Conservation (phyloP, 495 filamentous ascomycete species). For the Sabuloglossum arenarium region DNA sequence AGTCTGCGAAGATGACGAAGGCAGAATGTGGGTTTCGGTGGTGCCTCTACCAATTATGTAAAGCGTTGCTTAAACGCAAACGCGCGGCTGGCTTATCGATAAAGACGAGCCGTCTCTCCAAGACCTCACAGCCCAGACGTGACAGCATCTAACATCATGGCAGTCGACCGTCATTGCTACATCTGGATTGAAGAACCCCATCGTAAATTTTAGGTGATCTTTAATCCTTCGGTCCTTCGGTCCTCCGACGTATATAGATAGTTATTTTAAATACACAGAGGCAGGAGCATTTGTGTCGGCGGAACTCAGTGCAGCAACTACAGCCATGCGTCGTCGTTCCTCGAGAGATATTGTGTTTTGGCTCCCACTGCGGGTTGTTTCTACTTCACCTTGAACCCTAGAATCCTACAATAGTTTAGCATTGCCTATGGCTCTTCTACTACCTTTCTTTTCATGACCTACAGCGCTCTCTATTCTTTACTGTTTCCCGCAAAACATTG, state of each 20-base stretch:
- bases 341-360: not conserved
- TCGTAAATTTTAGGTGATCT: not conserved
- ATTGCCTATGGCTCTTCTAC: not conserved
- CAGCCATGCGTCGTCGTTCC: not conserved
- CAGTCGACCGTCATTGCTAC: not conserved
- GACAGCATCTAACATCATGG: no score
- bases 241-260: not conserved
- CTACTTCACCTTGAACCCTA: not conserved
- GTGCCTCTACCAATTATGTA: not conserved
- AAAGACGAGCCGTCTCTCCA: not conserved
- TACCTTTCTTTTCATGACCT: not conserved
- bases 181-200: not conserved
- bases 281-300: not conserved
- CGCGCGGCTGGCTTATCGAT: slow-evolving; percentile 2
- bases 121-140: no score
- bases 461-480: not conserved
- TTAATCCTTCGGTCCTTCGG: no score
- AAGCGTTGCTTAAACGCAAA: not conserved
- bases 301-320: not conserved
- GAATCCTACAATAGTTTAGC: not conserved
- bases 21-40: not conserved
- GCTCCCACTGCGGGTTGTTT: not conserved
- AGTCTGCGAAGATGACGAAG: not conserved
- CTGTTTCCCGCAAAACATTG: not conserved
- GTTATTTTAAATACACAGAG: not conserved